Conservation (phyloP, 2,329 filamentous ascomycete genomes). For the Biscogniauxia sp. region DNA sequence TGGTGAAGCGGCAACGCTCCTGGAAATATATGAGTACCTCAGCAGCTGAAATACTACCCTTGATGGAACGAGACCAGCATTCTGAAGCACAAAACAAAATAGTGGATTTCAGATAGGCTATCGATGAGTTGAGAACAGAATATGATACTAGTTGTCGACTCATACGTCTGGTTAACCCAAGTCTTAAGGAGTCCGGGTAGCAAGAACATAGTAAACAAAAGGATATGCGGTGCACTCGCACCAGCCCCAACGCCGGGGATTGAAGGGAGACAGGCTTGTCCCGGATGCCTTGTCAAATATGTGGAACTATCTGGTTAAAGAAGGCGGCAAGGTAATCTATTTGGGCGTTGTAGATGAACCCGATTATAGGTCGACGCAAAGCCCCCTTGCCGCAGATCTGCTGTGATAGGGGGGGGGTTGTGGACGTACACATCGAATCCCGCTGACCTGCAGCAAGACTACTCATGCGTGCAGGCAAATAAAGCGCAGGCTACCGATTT, state of each 20-base stretch:
- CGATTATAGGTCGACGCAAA: constrained; percentile 8
- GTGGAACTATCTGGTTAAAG: constrained; percentile 31
- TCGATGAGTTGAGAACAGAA: constrained; percentile 7
- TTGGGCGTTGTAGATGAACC: constrained; percentile 12
- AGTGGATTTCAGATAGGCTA: neutral
- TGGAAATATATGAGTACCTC: neutral
- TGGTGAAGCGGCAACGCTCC: neutral
- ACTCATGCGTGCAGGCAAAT: constrained; percentile 44
- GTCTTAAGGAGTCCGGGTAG: constrained; percentile 36
- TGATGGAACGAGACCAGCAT: neutral
- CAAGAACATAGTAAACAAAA: constrained; percentile 25
- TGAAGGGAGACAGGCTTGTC: constrained; percentile 38
- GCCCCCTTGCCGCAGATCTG: constrained; percentile 5
- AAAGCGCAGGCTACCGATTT: constrained; percentile 49
- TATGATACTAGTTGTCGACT: constrained; percentile 46
- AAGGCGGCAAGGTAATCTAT: constrained; percentile 6
- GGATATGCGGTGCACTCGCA: constrained; percentile 32
- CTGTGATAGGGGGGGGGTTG: constrained; percentile 8
- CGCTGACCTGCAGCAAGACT: constrained; percentile 7
- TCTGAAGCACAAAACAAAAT: neutral
- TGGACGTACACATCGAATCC: constrained; percentile 6
- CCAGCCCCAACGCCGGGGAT: constrained; percentile 32
- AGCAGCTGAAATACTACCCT: neutral
- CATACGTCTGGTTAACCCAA: constrained; percentile 34
- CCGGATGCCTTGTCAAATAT: constrained; percentile 37